Evolutionary conservation across 345 rosid genomes (phyloP).

Genomic region (Kandelia obovata): DNA sequence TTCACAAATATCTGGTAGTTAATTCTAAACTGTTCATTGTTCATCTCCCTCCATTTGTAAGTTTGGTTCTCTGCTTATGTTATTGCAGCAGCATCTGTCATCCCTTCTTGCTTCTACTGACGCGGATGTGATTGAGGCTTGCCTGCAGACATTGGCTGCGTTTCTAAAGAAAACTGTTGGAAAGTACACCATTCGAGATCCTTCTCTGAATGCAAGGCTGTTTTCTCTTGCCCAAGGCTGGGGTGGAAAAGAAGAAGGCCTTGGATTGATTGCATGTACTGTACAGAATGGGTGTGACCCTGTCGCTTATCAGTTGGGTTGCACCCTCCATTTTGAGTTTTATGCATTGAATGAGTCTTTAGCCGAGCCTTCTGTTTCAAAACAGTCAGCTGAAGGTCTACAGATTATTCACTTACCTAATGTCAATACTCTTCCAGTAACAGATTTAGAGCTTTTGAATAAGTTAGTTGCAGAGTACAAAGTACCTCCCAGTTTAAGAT

Average conservation of each 20-base stretch:
- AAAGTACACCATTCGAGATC: constrained; percentile 71
- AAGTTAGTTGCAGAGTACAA: constrained; percentile 65
- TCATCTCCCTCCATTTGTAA: constrained; percentile 12
- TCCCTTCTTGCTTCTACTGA: constrained; percentile 88
- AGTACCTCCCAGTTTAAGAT: constrained; percentile 80
- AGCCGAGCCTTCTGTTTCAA: constrained; percentile 30
- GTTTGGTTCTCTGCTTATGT: constrained; percentile 17
- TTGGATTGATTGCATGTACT: constrained; percentile 78
- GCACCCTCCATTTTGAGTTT: constrained; percentile 94
- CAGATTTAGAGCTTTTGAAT: constrained; percentile 76
- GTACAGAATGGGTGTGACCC: constrained; percentile 59
- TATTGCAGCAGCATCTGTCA: constrained; percentile 90
- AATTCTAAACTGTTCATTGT: neutral
- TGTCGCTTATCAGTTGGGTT: constrained; percentile 71
- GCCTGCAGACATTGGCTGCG: constrained; percentile 82
- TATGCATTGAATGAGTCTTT: constrained; percentile 50
- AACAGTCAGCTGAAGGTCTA: constrained; percentile 57
- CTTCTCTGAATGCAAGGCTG: constrained; percentile 68
- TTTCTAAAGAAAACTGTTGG: constrained; percentile 81
- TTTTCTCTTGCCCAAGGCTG: constrained; percentile 98
- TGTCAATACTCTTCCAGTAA: constrained; percentile 41
- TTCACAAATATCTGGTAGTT: neutral
- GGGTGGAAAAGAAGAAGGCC: constrained; percentile 99
- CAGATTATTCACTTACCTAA: constrained; percentile 70
- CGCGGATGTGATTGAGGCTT: constrained; percentile 91